Evolutionary conservation across 208 protist species (phyloP).

Genomic region (Leishmania tarentolae): DNA sequence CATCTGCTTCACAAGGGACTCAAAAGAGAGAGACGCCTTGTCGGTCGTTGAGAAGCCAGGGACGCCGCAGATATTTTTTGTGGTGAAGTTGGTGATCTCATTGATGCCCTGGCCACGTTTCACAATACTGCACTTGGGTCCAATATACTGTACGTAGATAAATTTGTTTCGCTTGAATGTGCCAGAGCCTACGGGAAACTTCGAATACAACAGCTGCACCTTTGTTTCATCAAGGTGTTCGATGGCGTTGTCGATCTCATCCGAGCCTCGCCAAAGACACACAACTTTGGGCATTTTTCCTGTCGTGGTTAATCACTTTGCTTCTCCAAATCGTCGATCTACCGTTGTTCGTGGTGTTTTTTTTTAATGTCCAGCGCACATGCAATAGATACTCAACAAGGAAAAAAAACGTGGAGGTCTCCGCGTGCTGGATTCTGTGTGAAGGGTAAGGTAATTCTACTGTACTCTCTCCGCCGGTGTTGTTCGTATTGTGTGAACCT

Average conservation of each 20-base stretch:
- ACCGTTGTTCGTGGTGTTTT: neutral
- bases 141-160: conserved; percentile 79
- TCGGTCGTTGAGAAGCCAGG: conserved; percentile 73
- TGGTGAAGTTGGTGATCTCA: conserved; percentile 63
- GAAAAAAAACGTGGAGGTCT: neutral
- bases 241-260: conserved; percentile 74
- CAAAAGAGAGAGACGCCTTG: conserved; percentile 60
- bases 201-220: conserved; percentile 80
- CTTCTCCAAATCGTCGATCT: neutral
- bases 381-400: neutral
- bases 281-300: conserved; percentile 52
- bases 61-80: conserved; percentile 49
- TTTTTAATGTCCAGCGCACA: neutral
- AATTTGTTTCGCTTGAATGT: conserved; percentile 91
- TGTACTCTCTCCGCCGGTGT: neutral
- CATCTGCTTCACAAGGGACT: conserved; percentile 67
- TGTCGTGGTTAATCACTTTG: too few relatives aligned
- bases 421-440: neutral
- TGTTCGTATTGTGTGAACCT: neutral
- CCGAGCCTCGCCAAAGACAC: conserved; percentile 53
- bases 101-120: conserved; percentile 76
- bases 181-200: conserved; percentile 80
- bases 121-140: conserved; percentile 68
- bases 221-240: conserved; percentile 65
- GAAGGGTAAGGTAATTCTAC: neutral